A percentile compares a stretch with the other conserved stretches of the same genome.
Evolutionary conservation across 306 rosid genomes (phyloP).

Genomic region (Malus domestica): ASM211411v1 NC_041802.1:27335501-27336000

Average conservation of each 20-base stretch:
- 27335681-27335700: slow-evolving; percentile 21
- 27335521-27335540: background rate
- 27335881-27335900: slow-evolving; percentile 63
- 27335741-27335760: background rate
- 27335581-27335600: slow-evolving; percentile 33
- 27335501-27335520: slow-evolving; percentile 60
- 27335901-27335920: slow-evolving; percentile 32
- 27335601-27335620: slow-evolving; percentile 83
- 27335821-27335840: background rate
- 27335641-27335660: slow-evolving; percentile 76
- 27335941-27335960: background rate
- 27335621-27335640: slow-evolving; percentile 68
- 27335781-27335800: background rate
- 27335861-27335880: slow-evolving; percentile 64
- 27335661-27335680: slow-evolving; percentile 71
- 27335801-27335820: background rate
- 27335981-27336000: slow-evolving; percentile 81
- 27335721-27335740: background rate
- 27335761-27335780: background rate
- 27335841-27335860: background rate
- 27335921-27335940: slow-evolving; percentile 16
- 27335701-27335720: background rate
- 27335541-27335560: slow-evolving; percentile 7
- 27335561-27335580: background rate
- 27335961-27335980: slow-evolving; percentile 5